Conservation (phyloP, 202 grass and related monocot genomes). For the Cymbopogon flexuosus region DNA sequence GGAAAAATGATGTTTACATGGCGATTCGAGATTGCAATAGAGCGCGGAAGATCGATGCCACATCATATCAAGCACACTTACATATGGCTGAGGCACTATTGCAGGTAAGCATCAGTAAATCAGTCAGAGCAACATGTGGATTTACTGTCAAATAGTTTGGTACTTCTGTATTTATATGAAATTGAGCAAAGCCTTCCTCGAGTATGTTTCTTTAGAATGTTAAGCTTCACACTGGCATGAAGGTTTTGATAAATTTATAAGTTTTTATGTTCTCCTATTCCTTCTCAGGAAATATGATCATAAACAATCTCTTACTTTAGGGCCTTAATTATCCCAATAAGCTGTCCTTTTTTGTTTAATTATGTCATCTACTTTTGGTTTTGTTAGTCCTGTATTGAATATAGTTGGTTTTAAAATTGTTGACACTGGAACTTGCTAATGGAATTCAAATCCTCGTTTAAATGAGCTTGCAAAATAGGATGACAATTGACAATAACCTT, state of each 20-base stretch:
- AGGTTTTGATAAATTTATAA: neutral
- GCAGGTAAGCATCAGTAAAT: conserved; percentile 45
- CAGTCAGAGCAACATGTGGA: neutral
- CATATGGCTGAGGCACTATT: conserved; percentile 78
- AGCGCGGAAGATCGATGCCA: conserved; percentile 53
- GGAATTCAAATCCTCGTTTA: neutral
- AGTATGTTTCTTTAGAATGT: conserved; percentile 4
- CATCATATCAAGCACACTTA: conserved; percentile 68
- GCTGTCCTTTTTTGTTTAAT: conserved; percentile 21
- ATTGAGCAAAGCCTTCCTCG: neutral
- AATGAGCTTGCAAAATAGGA: neutral
- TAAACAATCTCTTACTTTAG: neutral
- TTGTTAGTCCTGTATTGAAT: neutral
- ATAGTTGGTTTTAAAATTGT: neutral
- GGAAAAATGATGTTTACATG: conserved; percentile 98
- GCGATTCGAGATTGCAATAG: conserved; percentile 78
- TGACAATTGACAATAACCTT: neutral
- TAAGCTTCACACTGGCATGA: neutral
- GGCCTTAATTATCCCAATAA: conserved; percentile 14
- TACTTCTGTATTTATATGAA: conserved; percentile 1
- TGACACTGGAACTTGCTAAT: neutral
- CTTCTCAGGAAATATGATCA: conserved; percentile 6
- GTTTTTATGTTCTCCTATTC: neutral
- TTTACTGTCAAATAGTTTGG: neutral
- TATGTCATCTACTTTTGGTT: neutral